Conservation (phyloP, 495 filamentous ascomycete genomes). For the Rhizodiscina lignyota region DNA sequence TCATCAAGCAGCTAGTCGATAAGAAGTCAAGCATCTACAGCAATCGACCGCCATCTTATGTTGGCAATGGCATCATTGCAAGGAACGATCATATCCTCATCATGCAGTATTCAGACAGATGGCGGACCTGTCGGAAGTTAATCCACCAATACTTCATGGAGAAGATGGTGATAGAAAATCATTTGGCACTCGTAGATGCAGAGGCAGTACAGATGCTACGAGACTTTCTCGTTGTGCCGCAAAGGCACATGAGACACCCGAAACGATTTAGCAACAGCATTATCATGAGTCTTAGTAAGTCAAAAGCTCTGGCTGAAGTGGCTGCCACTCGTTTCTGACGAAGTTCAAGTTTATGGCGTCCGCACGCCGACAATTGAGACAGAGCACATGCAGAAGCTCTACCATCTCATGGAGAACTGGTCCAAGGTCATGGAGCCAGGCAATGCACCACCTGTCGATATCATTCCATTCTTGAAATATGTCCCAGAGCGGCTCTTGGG, state of each 20-base stretch:
- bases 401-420: conserved; percentile 32
- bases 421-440: conserved; percentile 29
- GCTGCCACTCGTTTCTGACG: conserved; percentile 4
- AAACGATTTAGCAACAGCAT: conserved; percentile 24
- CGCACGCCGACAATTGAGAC: conserved; percentile 20
- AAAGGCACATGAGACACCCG: conserved; percentile 27
- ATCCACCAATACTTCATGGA: conserved; percentile 23
- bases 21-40: conserved; percentile 27
- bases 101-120: conserved; percentile 25
- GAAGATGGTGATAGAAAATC: no score
- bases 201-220: no score
- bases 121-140: conserved; percentile 25
- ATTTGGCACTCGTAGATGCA: no score
- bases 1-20: conserved; percentile 29
- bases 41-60: conserved; percentile 27
- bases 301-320: conserved; percentile 1
- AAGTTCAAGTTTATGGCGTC: conserved; percentile 25
- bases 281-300: conserved; percentile 23
- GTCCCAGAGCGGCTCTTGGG: conserved; percentile 27
- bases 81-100: conserved; percentile 27
- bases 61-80: conserved; percentile 24
- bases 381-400: conserved; percentile 23
- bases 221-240: conserved; percentile 24
- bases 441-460: conserved; percentile 33
- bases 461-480: conserved; percentile 26